Percentiles rank a stretch among this genome's conserved stretches.
Conservation (phyloP, 1,284 basidiomycete genomes). For the Anthracocystis panici-leucophaei region DNA sequence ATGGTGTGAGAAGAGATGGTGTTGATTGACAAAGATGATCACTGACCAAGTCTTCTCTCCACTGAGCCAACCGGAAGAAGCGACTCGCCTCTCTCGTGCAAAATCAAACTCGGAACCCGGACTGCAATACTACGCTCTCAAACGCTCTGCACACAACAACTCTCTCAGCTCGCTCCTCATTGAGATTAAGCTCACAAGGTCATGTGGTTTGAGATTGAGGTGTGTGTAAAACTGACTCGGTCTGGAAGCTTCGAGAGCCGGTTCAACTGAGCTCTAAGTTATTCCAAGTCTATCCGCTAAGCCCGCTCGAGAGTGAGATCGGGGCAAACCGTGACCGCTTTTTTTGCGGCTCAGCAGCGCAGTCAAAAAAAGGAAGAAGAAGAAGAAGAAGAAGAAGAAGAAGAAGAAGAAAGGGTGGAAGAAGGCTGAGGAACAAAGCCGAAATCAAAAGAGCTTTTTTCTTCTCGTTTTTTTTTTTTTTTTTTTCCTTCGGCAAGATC, state of each 20-base stretch:
- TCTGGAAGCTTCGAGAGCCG: slow-evolving; percentile 40
- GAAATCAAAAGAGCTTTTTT: slow-evolving; percentile 6
- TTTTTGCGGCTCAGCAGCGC: slow-evolving; percentile 5
- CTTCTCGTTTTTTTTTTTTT: no score
- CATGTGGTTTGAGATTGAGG: not conserved
- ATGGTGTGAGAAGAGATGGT: slow-evolving; percentile 9
- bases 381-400: slow-evolving; percentile 20
- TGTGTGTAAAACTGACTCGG: not conserved
- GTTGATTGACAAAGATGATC: not conserved
- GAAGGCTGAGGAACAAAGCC: slow-evolving; percentile 28
- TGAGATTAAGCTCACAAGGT: not conserved
- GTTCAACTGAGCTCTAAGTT: not conserved
- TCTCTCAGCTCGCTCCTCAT: not conserved
- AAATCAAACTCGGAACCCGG: slow-evolving; percentile 39
- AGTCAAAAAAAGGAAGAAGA: slow-evolving; percentile 9
- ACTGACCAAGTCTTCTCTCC: not conserved
- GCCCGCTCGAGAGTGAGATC: slow-evolving; percentile 31
- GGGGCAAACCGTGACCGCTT: slow-evolving; percentile 39
- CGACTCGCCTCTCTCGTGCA: slow-evolving; percentile 1
- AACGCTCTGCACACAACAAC: not conserved
- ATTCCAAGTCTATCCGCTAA: slow-evolving; percentile 17
- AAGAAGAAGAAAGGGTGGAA: slow-evolving; percentile 20
- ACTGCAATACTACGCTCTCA: not conserved
- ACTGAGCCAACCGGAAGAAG: slow-evolving; percentile 17
- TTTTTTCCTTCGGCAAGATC: not conserved